A percentile compares a stretch with the other conserved stretches of the same genome.
Conservation (phyloP, 139 green algal species). For the Tetratostichococcus sp. region DNA sequence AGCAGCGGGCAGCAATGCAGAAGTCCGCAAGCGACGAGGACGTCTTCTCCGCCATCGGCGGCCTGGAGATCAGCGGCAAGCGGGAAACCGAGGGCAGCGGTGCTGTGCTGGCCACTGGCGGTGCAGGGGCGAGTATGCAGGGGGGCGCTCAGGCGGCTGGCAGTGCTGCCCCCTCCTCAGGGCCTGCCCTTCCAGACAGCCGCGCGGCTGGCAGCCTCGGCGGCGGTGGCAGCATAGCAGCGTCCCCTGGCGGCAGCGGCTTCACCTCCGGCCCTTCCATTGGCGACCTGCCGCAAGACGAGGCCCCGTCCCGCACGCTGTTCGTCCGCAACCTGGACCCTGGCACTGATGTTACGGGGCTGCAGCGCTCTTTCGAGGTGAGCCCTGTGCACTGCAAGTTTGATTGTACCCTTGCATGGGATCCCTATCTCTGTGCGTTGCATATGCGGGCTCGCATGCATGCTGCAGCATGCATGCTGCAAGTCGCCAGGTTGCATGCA, state of each 20-base stretch:
- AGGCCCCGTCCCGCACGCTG: conserved; percentile 66
- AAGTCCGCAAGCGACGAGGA: conserved; percentile 30
- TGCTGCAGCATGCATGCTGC: not conserved
- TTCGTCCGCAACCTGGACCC: conserved; percentile 68
- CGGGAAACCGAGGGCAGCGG: not conserved
- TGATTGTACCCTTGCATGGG: no score
- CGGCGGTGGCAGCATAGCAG: not conserved
- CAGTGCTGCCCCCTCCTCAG: no score
- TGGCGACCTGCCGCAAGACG: conserved; percentile 43
- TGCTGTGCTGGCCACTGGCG: not conserved
- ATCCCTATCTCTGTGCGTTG: no score
- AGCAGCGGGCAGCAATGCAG: not conserved
- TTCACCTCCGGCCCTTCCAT: not conserved
- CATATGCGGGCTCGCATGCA: not conserved
- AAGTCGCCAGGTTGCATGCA: not conserved
- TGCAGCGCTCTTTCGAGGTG: conserved; percentile 54
- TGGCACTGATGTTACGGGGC: conserved; percentile 46
- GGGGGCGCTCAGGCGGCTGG: no score
- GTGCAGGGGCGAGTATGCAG: no score
- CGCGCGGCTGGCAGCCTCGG: not conserved
- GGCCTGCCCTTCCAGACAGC: not conserved
- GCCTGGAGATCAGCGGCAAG: conserved; percentile 28
- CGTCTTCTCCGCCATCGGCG: conserved; percentile 39
- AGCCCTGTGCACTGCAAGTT: not conserved
- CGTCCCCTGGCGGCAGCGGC: not conserved